Evolutionary conservation across 2,329 filamentous ascomycete species (phyloP), one percentile per base, ranked within the genome.

Genomic region (Fusarium sp.): DNA sequence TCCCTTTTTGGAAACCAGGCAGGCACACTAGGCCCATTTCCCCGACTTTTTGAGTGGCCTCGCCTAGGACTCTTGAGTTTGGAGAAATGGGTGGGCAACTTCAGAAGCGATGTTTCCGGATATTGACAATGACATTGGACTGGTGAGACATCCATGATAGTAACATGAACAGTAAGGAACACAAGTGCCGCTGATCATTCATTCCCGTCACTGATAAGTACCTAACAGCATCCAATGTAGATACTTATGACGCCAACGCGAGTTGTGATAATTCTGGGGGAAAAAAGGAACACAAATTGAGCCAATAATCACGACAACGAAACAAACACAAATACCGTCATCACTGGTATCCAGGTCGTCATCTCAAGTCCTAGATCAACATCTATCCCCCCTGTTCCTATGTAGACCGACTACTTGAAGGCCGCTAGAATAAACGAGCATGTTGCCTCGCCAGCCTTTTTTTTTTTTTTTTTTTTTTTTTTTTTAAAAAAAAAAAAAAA

Each of bases 361-460:
- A 68, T 67, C 52, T 68, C 31, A 23, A 31, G 54, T 50, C 50
- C 65, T 49, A 46, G 58, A 62, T 62, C 54, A 31, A 31, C 60
- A 41, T 48, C 47, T 45, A 29, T 27, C 36, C 46, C 36, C 46
- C 56, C 37, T 62, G 56, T 42, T 51, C 53, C n/a, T 48, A 46
- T 39, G 41, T 39, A 53, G 49, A 53, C 55, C 46, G 48, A 45
- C 8, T 33, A n/a, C 20, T 36, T 37, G 36, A 49, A 46, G 20
- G 52, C 39, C 54, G 21, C 54, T 66, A 68, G 52, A 51, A 53
- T 41, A 40, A 58, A 42, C 9, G 47, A 66, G 50, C 18, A 51
- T 53, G 49, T 67, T 66, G 39, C 47, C 59, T 60, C 36, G 46
- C 66, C 45, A 68, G 68, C 65, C n/a, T n/a, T n/a, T n/a, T n/a